Conservation (phyloP, 805 yeast species). For the Monosporozyma siamensis region DNA sequence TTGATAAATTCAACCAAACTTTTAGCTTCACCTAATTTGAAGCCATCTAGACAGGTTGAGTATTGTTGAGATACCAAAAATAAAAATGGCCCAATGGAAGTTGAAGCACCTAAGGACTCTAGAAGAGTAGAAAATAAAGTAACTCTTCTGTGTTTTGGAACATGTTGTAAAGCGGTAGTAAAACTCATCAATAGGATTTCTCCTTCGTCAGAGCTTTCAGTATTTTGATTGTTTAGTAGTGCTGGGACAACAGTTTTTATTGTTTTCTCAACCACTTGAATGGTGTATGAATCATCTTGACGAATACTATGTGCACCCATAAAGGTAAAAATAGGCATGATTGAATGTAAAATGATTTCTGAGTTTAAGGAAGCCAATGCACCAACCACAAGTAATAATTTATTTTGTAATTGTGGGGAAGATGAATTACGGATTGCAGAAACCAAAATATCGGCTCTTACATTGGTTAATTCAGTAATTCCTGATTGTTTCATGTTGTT, state of each 20-base stretch:
- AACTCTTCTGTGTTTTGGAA: slow-evolving; percentile 93
- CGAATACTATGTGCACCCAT: slow-evolving; percentile 98
- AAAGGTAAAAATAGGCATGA: slow-evolving; percentile 98
- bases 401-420: slow-evolving; percentile 92
- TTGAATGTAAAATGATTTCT: slow-evolving; percentile 85
- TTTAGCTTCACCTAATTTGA: slow-evolving; percentile 57
- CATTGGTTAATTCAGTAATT: slow-evolving; percentile 48
- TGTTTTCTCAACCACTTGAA: slow-evolving; percentile 86
- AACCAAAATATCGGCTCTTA: slow-evolving; percentile 85
- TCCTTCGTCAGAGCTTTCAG: slow-evolving; percentile 48
- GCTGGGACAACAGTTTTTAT: slow-evolving; percentile 88
- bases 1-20: slow-evolving; percentile 63
- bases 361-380: slow-evolving; percentile 83
- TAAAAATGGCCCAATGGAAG: slow-evolving; percentile 61
- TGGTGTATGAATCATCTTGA: slow-evolving; percentile 93
- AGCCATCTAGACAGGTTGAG: slow-evolving; percentile 42
- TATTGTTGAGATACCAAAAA: slow-evolving; percentile 78
- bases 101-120: slow-evolving; percentile 57
- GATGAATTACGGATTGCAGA: slow-evolving; percentile 81
- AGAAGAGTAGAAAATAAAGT: slow-evolving; percentile 72
- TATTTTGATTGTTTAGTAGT: slow-evolving; percentile 40
- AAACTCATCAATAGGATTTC: slow-evolving; percentile 83
- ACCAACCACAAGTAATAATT: slow-evolving; percentile 73
- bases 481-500: slow-evolving; percentile 39
- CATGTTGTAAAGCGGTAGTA: slow-evolving; percentile 89